Evolutionary conservation across 192 early-diverging fungal genomes (phyloP), one percentile per base, ranked within the genome.

Genomic region (Entrophospora sp.): DNA sequence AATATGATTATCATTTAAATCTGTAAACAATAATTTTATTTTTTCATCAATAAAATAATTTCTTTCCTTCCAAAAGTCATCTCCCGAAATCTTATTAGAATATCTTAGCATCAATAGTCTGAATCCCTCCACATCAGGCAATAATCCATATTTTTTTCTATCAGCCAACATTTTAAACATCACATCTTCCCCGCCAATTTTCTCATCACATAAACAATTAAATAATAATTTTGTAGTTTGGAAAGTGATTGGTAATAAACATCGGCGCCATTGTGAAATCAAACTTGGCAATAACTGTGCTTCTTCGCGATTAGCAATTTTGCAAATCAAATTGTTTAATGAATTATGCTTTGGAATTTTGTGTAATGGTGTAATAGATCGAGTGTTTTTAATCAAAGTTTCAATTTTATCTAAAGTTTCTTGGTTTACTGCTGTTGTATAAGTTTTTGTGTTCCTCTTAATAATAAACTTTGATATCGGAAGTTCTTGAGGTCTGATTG

Each of bases 81-180:
- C n/a, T n/a, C n/a, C n/a, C n/a, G n/a, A n/a, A 13, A 62, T 44
- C 24, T 32, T 25, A 64, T 51, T 53, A 1, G 64, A 30, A 42
- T 25, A 53, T 16, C 49, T 22, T 4, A 37, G 16, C 64, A 66
- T 66, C 6, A 66, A 13, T 6, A 5, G 5, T 40, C 64, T 13
- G 55, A 66, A 66, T 4, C 14, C 30, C 38, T 48, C 28, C 18
- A 1, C 5, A 37, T 18, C n/a, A 3, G 64, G 64, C 5, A 51
- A 35, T 48, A 44, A 18, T 42, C 25, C 51, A 42, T 66, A 66
- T 66, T 53, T 53, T 40, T 10, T 9, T 31, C 51, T 46, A 53
- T 66, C 64, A 6, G 36, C 36, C 16, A 66, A 53, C 35, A 66
- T 40, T 7, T 66, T 0, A 37, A 66, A 66, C 1, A 22, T 27